Conservation (phyloP, 2,329 filamentous ascomycete genomes). For the Phyllosticta paracitricarpa region DNA sequence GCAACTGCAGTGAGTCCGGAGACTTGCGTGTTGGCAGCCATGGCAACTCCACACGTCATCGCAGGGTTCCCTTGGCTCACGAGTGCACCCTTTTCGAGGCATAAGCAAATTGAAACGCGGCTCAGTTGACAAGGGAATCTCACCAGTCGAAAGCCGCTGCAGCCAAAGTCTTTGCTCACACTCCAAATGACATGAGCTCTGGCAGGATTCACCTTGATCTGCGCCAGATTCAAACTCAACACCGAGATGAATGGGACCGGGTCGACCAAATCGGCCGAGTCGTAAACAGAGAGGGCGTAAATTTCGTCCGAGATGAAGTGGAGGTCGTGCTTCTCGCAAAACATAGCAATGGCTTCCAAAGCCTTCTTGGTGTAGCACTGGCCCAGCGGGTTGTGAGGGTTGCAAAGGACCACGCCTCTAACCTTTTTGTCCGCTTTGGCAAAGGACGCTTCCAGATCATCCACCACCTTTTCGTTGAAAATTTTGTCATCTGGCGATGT, state of each 20-base stretch:
- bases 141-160: conserved; percentile 21
- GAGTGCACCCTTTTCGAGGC: too few species aligned
- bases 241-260: conserved; percentile 16
- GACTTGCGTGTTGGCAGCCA: conserved; percentile 15
- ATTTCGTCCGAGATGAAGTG: conserved; percentile 29
- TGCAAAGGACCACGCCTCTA: conserved; percentile 33
- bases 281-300: conserved; percentile 26
- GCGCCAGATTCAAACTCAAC: conserved; percentile 15
- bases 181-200: conserved; percentile 26
- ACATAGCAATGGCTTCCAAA: conserved; percentile 17
- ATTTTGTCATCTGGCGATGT: conserved; percentile 28
- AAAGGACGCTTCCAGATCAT: conserved; percentile 30
- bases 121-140: too few species aligned
- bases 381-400: conserved; percentile 36
- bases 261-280: neutral
- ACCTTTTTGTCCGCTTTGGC: conserved; percentile 17
- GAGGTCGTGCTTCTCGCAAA: conserved; percentile 21
- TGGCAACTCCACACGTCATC: conserved; percentile 13
- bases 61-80: conserved; percentile 17
- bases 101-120: too few species aligned
- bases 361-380: conserved; percentile 18
- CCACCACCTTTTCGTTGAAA: conserved; percentile 25
- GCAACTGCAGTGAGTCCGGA: conserved; percentile 16
- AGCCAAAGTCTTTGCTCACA: conserved; percentile 24
- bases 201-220: conserved; percentile 12